Evolutionary conservation across 176 grass and related monocot species (phyloP), one percentile per base, ranked within the genome.

Genomic region (Urochloa ruziziensis): DNA sequence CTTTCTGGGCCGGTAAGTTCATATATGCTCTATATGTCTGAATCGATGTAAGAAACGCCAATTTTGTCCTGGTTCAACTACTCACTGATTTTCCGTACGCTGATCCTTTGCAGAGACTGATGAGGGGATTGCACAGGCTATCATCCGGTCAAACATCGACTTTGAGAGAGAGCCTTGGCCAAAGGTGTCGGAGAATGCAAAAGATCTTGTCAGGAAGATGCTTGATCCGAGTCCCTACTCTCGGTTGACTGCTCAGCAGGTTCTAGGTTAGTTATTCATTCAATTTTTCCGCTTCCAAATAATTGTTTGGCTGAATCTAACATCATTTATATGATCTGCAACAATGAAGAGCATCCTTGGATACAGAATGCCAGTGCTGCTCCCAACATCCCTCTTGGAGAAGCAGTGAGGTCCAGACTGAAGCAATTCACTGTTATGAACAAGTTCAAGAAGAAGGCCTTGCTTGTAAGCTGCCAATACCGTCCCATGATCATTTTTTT

Each of bases 401-500:
- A 97, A 53, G 82, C 78, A n/a, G 91, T 97, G 10, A 87, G 89
- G 58, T 80, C 89, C 24, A 91, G 89, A 56, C 75, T 97, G 39
- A 87, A 86, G 62, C 91, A 97, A 57, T 97, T 94, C 82, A 88
- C 89, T 39, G 89, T 90, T 17, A 97, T 97, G 91, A 97, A 97
- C 91, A 94, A 90, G 64, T 94, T 97, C 56, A 97, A 97, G 73
- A 97, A 94, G 79, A 92, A 88, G 68, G 89, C 91, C 59, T 42
- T 94, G 27, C 84, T 82, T 76, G 94, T 97, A 57, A 88, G 84
- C 48, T 65, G 1, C 23, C 23, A 51, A 33, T 54, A 2, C 0
- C 40, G 6, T 40, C 28, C 12, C 12, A n/a, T 21, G n/a, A 62
- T n/a, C 2, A 56, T 64, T 64, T 64, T 15, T 27, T n/a, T 64